phyloP scores from a whole-genome alignment of 2,329 filamentous ascomycete species.

The Cercospora brassicicola region DNA sequence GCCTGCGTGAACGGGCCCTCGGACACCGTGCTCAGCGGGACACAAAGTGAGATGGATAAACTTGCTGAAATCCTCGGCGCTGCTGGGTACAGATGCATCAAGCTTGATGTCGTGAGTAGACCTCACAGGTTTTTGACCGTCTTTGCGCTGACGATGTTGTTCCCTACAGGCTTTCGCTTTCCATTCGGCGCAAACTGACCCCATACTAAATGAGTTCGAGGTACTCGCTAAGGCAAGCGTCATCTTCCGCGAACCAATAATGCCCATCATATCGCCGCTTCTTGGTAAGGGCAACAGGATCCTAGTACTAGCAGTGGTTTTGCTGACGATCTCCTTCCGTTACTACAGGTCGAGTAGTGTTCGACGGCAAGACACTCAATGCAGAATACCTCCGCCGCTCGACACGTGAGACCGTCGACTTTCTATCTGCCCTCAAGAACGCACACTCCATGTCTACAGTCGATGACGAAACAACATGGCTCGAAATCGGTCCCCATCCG shows the following conservation, averaged over 20 bases:
- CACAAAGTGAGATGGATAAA: conserved; percentile 19
- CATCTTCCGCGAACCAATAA: conserved; percentile 24
- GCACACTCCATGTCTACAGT: conserved; percentile 40
- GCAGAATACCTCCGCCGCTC: conserved; percentile 29
- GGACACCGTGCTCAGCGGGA: conserved; percentile 32
- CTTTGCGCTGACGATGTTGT: conserved; percentile 28
- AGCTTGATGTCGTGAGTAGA: conserved; percentile 34
- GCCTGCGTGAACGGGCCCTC: conserved; percentile 34
- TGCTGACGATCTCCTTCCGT: not conserved
- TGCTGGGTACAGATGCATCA: conserved; percentile 16
- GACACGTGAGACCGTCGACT: conserved; percentile 47
- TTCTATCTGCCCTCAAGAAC: conserved; percentile 28
- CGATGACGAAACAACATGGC: conserved; percentile 41
- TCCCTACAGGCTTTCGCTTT: conserved; percentile 31
- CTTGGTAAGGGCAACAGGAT: conserved; percentile 18
- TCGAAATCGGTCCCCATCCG: conserved; percentile 53
- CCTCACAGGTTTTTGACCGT: conserved; percentile 34
- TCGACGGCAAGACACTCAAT: conserved; percentile 25
- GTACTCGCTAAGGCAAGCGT: conserved; percentile 19
- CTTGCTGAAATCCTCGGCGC: conserved; percentile 13
- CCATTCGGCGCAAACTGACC: conserved; percentile 37
- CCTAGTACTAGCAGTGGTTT: not conserved
- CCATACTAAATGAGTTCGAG: conserved; percentile 32
- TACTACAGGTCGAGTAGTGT: conserved; percentile 24
- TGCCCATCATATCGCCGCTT: conserved; percentile 36